Conservation (phyloP, 164 flowering plant genomes). For the Tetrastigma voinierianum region DNA sequence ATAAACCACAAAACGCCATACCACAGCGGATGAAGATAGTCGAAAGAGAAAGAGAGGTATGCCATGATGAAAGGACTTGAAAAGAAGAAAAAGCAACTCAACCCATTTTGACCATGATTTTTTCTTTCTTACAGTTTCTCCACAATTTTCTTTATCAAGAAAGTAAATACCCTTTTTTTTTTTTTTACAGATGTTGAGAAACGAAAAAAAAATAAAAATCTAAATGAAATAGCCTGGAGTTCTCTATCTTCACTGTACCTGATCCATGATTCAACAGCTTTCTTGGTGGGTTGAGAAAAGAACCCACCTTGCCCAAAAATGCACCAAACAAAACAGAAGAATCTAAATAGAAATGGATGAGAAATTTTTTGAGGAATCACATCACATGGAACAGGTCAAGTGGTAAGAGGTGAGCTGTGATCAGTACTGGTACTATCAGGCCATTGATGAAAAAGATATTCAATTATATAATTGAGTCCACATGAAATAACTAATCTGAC, state of each 20-base stretch:
- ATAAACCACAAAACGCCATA: constrained; percentile 27
- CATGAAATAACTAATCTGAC: too few species aligned
- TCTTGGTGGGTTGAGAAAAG: constrained; percentile 7
- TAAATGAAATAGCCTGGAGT: constrained; percentile 2
- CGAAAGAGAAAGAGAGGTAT: not conserved
- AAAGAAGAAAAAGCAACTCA: constrained; percentile 9
- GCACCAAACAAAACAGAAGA: too few species aligned
- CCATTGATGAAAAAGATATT: not conserved
- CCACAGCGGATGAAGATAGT: constrained; percentile 33
- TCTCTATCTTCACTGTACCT: not conserved
- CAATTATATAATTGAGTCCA: too few species aligned
- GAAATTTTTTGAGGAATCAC: not conserved
- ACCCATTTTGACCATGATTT: constrained; percentile 4
- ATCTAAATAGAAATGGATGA: too few species aligned
- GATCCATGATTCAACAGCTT: not conserved
- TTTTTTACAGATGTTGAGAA: constrained; percentile 6
- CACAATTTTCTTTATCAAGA: constrained; percentile 11
- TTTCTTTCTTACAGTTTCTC: not conserved
- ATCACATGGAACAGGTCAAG: not conserved
- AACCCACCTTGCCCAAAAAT: constrained; percentile 2
- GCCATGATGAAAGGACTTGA: constrained; percentile 28
- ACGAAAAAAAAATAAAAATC: constrained; percentile 2
- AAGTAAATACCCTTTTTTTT: constrained; percentile 3
- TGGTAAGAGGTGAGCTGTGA: not conserved
- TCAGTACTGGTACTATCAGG: not conserved